phyloP scores from a whole-genome alignment of 2,329 filamentous ascomycete species.

The Aspergillus sp. region DNA sequence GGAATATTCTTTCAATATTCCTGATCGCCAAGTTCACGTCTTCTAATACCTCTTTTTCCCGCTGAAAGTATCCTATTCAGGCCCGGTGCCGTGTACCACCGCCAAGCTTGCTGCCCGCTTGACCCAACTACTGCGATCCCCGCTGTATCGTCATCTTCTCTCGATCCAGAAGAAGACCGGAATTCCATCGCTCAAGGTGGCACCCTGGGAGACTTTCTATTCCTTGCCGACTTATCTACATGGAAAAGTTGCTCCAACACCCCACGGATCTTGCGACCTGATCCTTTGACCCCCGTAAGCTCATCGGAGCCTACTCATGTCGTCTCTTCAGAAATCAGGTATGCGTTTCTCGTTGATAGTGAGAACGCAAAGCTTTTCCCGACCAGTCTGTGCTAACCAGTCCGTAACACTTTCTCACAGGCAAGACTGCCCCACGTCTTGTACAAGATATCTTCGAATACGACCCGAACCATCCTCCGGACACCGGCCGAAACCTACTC shows the following conservation, averaged over 20 bases:
- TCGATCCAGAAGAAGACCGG: not conserved
- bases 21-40: not conserved
- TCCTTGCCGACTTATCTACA: constrained; percentile 4
- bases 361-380: not conserved
- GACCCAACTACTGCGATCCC: constrained; percentile 24
- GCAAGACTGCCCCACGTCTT: constrained; percentile 53
- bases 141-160: constrained; percentile 15
- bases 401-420: constrained; percentile 26
- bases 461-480: constrained; percentile 43
- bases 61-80: not conserved
- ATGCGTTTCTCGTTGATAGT: constrained; percentile 2
- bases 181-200: not conserved
- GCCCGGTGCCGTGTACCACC: not conserved
- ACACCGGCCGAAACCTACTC: constrained; percentile 54
- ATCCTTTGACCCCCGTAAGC: constrained; percentile 12
- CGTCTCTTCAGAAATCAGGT: constrained; percentile 34
- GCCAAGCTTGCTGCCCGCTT: constrained; percentile 22
- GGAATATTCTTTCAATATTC: not conserved
- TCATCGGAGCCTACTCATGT: constrained; percentile 27
- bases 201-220: not conserved
- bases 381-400: not conserved
- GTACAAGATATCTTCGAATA: constrained; percentile 47
- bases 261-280: constrained; percentile 4
- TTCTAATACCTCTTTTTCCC: not conserved
- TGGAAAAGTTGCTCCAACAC: constrained; percentile 9